Conservation (phyloP, 352 stramenopile species). For the Globisporangium polare region DNA sequence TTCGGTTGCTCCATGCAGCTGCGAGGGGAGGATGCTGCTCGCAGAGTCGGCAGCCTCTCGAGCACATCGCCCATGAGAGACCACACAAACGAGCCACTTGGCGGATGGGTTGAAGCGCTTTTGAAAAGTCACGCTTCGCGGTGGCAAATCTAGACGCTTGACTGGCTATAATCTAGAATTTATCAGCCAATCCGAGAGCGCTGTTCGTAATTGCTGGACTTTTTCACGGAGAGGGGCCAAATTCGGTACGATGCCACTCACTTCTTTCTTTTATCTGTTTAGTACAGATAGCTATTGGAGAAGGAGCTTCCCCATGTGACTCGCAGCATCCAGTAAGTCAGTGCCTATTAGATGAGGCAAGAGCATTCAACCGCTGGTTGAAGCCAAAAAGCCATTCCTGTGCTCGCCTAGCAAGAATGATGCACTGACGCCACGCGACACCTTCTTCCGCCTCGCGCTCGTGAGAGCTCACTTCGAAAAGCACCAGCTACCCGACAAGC, state of each 20-base stretch:
- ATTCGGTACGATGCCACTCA: neutral
- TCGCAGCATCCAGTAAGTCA: too few species aligned
- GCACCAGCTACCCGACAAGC: slow-evolving; percentile 2
- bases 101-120: neutral
- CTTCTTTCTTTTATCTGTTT: too few species aligned
- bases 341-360: too few species aligned
- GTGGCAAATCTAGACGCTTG: neutral
- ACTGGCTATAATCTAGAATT: neutral
- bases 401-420: too few species aligned
- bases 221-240: neutral
- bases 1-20: too few species aligned
- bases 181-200: neutral
- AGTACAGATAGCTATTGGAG: too few species aligned
- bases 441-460: neutral
- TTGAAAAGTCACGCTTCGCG: neutral
- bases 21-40: neutral
- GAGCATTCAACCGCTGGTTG: too few species aligned
- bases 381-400: too few species aligned
- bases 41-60: too few species aligned
- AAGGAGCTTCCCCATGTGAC: too few species aligned
- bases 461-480: slow-evolving; percentile 1
- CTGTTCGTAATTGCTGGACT: neutral
- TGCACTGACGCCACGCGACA: too few species aligned
- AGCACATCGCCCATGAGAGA: neutral
- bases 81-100: neutral